Percentiles rank a stretch among this genome's conserved stretches.
Evolutionary conservation across 2,329 filamentous ascomycete genomes (phyloP).

Genomic region (Venturiaceae sp.): DNA sequence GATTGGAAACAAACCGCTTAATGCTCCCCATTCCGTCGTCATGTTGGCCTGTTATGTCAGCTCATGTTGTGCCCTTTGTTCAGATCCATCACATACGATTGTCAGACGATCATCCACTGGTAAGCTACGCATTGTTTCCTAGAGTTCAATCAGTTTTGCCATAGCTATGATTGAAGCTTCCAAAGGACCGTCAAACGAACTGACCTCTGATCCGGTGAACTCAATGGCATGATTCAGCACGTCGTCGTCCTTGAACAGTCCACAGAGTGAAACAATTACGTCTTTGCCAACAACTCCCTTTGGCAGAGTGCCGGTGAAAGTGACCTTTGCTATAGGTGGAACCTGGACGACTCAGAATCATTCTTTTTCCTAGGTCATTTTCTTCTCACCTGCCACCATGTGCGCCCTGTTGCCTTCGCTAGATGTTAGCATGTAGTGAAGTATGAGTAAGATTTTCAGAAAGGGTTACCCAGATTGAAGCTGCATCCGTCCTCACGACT

Average conservation of each 20-base stretch:
- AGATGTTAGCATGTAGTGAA: too few relatives aligned
- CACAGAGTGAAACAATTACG: slow-evolving; percentile 82
- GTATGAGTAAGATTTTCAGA: too few relatives aligned
- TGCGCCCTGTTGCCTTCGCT: slow-evolving; percentile 68
- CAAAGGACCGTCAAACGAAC: too few relatives aligned
- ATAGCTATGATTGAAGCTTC: too few relatives aligned
- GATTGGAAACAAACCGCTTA: slow-evolving; percentile 71
- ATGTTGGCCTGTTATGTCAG: too few relatives aligned
- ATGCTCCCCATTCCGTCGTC: slow-evolving; percentile 72
- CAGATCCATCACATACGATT: too few relatives aligned
- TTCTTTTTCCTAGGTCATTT: too few relatives aligned
- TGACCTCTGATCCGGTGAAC: slow-evolving; percentile 73
- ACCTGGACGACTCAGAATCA: too few relatives aligned
- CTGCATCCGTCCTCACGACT: slow-evolving; percentile 79
- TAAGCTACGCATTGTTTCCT: slow-evolving; percentile 63
- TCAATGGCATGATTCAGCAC: slow-evolving; percentile 89
- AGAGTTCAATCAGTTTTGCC: too few relatives aligned
- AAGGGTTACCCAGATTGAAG: slow-evolving; percentile 78
- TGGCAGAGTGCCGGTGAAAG: slow-evolving; percentile 64
- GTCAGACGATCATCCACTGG: slow-evolving; percentile 65
- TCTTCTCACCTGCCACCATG: slow-evolving; percentile 87
- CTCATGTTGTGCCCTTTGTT: too few relatives aligned
- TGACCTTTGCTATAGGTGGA: slow-evolving; percentile 77
- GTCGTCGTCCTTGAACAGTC: slow-evolving; percentile 75
- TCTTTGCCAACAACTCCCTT: slow-evolving; percentile 85